A percentile compares a stretch with the other conserved stretches of the same genome.
phyloP scores from a whole-genome alignment of 2,329 filamentous ascomycete species.

The Diaporthe sp. region DNA sequence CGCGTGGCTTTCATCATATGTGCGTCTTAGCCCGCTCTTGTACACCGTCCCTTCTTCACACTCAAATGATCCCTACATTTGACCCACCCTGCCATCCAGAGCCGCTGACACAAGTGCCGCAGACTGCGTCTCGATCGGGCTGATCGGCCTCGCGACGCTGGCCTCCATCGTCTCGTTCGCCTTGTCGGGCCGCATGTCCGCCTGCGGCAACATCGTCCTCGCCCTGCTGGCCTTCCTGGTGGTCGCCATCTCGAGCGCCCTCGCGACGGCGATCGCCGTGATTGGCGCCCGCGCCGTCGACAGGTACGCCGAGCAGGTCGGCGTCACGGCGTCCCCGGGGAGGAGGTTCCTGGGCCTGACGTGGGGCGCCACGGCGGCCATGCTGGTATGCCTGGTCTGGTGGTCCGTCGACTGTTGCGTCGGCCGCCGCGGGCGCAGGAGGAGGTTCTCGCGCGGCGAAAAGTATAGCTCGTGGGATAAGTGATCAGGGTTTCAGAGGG shows the following conservation, averaged over 20 bases:
- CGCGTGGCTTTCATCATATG: conserved; percentile 30
- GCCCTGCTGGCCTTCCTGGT: conserved; percentile 22
- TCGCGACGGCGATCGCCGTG: conserved; percentile 25
- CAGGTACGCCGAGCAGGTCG: conserved; percentile 25
- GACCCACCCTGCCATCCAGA: no score
- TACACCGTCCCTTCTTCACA: no score
- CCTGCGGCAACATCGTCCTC: conserved; percentile 16
- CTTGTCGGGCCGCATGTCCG: conserved; percentile 27
- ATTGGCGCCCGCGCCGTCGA: conserved; percentile 15
- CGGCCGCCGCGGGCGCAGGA: conserved; percentile 14
- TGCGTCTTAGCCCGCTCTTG: not conserved
- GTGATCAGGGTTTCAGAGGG: not conserved
- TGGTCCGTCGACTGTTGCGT: conserved; percentile 30
- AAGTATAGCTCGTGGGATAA: conserved; percentile 7
- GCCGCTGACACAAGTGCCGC: not conserved
- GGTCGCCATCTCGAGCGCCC: not conserved
- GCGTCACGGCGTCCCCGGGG: conserved; percentile 6
- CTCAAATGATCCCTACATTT: no score
- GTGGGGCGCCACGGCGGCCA: conserved; percentile 23
- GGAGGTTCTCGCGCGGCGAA: not conserved
- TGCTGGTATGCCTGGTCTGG: conserved; percentile 25
- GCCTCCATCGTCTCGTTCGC: not conserved
- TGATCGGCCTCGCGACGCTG: conserved; percentile 13
- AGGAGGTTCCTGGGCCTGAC: conserved; percentile 31
- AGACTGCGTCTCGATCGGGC: conserved; percentile 21